These are phyloP conservation scores for Gaeumannomyces tritici DNA, from an alignment of 2,329 filamentous ascomycete genomes.

Conservation along the genomic window DNA sequence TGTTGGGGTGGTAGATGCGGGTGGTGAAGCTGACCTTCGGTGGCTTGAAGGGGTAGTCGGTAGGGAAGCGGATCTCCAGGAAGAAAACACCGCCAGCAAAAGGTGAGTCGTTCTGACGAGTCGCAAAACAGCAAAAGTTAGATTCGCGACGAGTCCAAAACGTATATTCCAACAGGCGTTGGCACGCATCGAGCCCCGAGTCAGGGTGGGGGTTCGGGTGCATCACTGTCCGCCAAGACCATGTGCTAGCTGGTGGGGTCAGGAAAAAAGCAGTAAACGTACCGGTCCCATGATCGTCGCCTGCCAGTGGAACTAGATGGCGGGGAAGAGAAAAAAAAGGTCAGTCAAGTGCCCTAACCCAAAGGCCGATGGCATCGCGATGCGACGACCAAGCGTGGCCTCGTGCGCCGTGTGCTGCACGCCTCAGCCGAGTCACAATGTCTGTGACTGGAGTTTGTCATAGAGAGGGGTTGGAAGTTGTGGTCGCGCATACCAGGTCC, in stretches of 20 bases:
- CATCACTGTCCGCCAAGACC: too few species aligned
- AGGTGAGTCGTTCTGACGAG: constrained; percentile 74
- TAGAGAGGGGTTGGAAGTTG: constrained; percentile 9
- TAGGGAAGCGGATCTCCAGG: constrained; percentile 97
- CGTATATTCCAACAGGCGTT: too few species aligned
- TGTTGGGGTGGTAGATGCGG: constrained; percentile 99
- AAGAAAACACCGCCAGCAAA: constrained; percentile 99
- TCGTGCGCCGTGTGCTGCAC: not conserved
- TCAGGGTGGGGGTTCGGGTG: too few species aligned
- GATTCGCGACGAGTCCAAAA: too few species aligned
- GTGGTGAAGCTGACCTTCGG: constrained; percentile 99
- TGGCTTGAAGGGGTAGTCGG: constrained; percentile 99
- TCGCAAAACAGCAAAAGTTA: constrained; percentile 13
- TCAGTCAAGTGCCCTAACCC: constrained; percentile 17
- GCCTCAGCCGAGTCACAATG: not conserved
- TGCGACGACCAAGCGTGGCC: not conserved
- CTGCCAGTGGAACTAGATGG: constrained; percentile 93
- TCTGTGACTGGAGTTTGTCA: constrained; percentile 10
- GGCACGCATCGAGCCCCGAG: too few species aligned
- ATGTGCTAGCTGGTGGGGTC: not conserved
- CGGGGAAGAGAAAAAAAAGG: constrained; percentile 1
- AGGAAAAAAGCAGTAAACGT: constrained; percentile 35
- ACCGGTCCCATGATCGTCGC: constrained; percentile 99
- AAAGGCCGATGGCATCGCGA: too few species aligned
- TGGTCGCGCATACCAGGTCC: constrained; percentile 70